These are phyloP conservation scores for Neurospora sp. DNA, from an alignment of 495 filamentous ascomycete genomes.

Conservation along the genomic window DNA sequence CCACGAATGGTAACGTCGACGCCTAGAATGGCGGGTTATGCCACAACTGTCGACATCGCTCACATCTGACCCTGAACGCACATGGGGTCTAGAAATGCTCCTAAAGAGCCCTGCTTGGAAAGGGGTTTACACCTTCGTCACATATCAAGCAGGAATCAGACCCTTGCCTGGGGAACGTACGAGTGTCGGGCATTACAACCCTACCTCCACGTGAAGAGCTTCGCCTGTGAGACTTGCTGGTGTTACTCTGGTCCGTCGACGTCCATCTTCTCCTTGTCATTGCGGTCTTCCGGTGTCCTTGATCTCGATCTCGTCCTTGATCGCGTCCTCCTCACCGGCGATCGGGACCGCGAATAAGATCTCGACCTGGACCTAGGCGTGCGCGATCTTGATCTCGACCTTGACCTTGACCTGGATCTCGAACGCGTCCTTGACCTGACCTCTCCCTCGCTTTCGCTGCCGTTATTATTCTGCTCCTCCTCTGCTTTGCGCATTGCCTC, in stretches of 20 bases:
- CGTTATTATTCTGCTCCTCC: conserved; percentile 17
- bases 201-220: conserved; percentile 2
- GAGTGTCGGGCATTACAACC: not conserved
- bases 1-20: not conserved
- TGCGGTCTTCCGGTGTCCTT: conserved; percentile 9
- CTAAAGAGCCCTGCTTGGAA: not conserved
- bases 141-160: not conserved
- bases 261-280: conserved; percentile 25
- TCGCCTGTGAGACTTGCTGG: not conserved
- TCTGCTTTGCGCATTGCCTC: conserved; percentile 22
- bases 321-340: not conserved
- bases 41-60: not conserved
- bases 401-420: conserved; percentile 8
- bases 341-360: conserved; percentile 5
- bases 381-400: conserved; percentile 7
- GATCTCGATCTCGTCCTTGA: conserved; percentile 15
- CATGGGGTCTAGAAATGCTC: not conserved
- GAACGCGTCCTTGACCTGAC: conserved; percentile 9
- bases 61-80: not conserved
- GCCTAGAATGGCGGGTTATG: not conserved
- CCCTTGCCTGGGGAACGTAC: not conserved
- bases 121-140: not conserved
- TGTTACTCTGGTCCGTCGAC: conserved; percentile 17
- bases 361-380: conserved; percentile 2
- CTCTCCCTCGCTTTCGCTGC: conserved; percentile 8